Conservation (phyloP, 768 basidiomycete genomes). For the Leccinum truebloodii region DNA sequence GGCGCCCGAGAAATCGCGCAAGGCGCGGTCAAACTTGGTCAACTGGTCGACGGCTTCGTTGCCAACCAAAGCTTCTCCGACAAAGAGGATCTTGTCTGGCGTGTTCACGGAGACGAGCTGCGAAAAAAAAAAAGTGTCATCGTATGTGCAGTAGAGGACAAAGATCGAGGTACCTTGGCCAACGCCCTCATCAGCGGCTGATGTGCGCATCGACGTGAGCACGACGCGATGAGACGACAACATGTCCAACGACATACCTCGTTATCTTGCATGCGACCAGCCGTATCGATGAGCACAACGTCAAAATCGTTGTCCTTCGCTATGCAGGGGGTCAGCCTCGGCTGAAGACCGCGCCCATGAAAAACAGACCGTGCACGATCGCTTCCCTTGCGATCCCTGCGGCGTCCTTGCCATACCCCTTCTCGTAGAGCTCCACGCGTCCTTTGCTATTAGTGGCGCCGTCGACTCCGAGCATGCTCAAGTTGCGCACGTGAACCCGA, state of each 20-base stretch:
- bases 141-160: not conserved
- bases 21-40: constrained; percentile 91
- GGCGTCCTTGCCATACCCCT: constrained; percentile 99
- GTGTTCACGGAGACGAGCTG: constrained; percentile 90
- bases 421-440: constrained; percentile 90
- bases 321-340: constrained; percentile 33
- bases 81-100: constrained; percentile 97
- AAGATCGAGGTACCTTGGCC: constrained; percentile 66
- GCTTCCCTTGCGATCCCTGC: constrained; percentile 97
- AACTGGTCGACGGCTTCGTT: constrained; percentile 99
- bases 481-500: constrained; percentile 92
- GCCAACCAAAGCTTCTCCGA: constrained; percentile 96
- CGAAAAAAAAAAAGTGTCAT: constrained; percentile 5
- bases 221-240: not conserved
- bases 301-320: constrained; percentile 91
- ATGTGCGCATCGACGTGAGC: constrained; percentile 9
- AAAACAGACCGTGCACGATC: constrained; percentile 73
- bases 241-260: constrained; percentile 55
- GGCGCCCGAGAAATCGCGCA: constrained; percentile 87
- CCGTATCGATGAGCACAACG: constrained; percentile 96
- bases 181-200: constrained; percentile 96
- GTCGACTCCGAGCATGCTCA: constrained; percentile 79
- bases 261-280: constrained; percentile 99
- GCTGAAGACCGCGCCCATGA: not conserved
- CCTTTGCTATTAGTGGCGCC: constrained; percentile 69